A percentile compares a stretch with the other conserved stretches of the same genome.
Conservation (phyloP, 2,329 filamentous ascomycete species). For the Botryotinia convoluta region DNA sequence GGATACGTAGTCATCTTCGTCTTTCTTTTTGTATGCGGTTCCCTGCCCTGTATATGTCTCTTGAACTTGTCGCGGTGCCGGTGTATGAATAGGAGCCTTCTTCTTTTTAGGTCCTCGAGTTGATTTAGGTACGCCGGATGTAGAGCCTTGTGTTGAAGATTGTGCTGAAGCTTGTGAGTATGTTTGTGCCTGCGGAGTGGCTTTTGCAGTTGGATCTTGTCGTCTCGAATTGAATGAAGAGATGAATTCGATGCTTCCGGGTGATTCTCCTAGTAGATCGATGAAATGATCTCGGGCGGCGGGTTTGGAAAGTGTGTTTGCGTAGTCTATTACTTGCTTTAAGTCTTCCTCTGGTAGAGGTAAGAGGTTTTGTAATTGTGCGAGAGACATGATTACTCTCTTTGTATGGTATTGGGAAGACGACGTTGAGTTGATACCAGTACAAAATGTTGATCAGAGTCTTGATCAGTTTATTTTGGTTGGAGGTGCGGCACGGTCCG, state of each 20-base stretch:
- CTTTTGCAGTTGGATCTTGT: constrained; percentile 41
- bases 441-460: background rate
- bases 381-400: constrained; percentile 43
- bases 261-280: constrained; percentile 83
- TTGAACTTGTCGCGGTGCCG: constrained; percentile 60
- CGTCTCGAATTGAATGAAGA: constrained; percentile 69
- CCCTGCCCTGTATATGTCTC: constrained; percentile 59
- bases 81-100: constrained; percentile 61
- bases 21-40: constrained; percentile 71
- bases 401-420: background rate
- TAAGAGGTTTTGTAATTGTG: constrained; percentile 75
- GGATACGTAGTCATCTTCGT: constrained; percentile 69
- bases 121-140: constrained; percentile 46
- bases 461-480: background rate
- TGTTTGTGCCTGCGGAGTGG: constrained; percentile 17
- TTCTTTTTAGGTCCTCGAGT: constrained; percentile 54
- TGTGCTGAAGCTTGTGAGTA: constrained; percentile 16
- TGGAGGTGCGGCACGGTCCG: background rate
- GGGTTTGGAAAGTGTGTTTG: constrained; percentile 69
- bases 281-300: constrained; percentile 82
- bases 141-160: constrained; percentile 9
- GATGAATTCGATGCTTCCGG: constrained; percentile 70
- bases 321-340: constrained; percentile 80
- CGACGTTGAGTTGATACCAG: background rate
- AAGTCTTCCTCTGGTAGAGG: constrained; percentile 83